Base-by-base conservation (phyloP, 768 basidiomycete genomes). In the Mrakia blollopis region DNA sequence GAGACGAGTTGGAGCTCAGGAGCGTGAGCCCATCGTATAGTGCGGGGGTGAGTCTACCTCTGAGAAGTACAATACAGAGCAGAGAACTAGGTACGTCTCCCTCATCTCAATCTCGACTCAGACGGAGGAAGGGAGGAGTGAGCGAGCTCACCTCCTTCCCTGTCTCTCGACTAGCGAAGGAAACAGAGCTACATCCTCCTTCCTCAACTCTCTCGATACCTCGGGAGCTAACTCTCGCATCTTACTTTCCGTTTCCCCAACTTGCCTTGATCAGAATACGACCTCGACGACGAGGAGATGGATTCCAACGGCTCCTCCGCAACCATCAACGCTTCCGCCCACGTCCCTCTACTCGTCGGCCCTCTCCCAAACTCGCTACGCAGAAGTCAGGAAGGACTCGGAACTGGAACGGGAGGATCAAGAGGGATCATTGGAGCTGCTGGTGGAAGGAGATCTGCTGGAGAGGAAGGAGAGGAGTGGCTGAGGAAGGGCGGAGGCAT, bases 61-160 rank as follows among this genome's bases (percentile, higher is more conserved):
- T 93, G 52, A 87, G 89, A 82, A 94, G 92, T 30, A 92, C 90
- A 32, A 84, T 86, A 39, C 85, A 89, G 73, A 93, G 92, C 82
- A 89, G 93, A 75, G 92, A 94, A 85, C 86, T 89, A 82, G 91
- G 92, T 93, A 82, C 83, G 91, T 88, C 44, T n/a, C n/a, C n/a
- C 11, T 41, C 39, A 11, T 41, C 39, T 81, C 79, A 82, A 61
- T 35, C 30, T 63, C 62, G 32, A 83, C 82, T 76, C 28, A n/a
- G n/a, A n/a, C n/a, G n/a, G 35, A 68, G n/a, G 76, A 71, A n/a
- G 21, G 62, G 67, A 62, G n/a, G n/a, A 61, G 23, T 25, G n/a
- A n/a, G 28, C 44, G n/a, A 74, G 74, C 54, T 80, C 75, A 68
- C 78, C 57, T 50, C 62, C 47, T 11, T 18, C 67, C 21, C 16